These are phyloP conservation scores for Pseudogymnoascus sp. DNA, from an alignment of 2,329 filamentous ascomycete genomes.

Conservation along the genomic window DNA sequence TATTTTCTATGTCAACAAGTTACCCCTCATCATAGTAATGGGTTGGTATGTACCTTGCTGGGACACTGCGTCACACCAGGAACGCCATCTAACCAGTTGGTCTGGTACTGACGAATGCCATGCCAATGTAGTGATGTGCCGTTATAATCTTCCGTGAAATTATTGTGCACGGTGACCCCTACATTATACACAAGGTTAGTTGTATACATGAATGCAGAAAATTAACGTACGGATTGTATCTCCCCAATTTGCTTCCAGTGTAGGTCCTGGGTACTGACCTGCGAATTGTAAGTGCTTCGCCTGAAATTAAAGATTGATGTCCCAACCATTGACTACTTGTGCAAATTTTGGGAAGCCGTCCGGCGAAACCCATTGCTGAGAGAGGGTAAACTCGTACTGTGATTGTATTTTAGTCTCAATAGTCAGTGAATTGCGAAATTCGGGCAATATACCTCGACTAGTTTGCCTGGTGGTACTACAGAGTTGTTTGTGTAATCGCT, in stretches of 20 bases:
- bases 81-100: constrained; percentile 36
- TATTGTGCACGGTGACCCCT: constrained; percentile 29
- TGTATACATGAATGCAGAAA: too few species aligned
- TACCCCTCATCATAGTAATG: too few species aligned
- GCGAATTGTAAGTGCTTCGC: too few species aligned
- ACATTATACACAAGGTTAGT: too few species aligned
- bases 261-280: constrained; percentile 23
- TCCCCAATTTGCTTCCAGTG: constrained; percentile 32
- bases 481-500: constrained; percentile 8
- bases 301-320: too few species aligned
- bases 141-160: constrained; percentile 29
- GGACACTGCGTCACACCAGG: constrained; percentile 53
- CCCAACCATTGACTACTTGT: too few species aligned
- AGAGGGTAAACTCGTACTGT: too few species aligned
- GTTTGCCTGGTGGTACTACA: not conserved
- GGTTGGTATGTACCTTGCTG: constrained; percentile 18
- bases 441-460: not conserved
- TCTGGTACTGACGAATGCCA: constrained; percentile 35
- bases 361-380: too few species aligned
- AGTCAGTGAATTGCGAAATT: not conserved
- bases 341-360: too few species aligned
- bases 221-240: constrained; percentile 20
- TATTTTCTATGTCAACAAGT: constrained; percentile 20
- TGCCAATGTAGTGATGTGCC: constrained; percentile 42
- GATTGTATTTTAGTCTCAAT: too few species aligned